Evolutionary conservation across 1,139 yeast species (phyloP).

Genomic region (Dujonia santamariae): DNA sequence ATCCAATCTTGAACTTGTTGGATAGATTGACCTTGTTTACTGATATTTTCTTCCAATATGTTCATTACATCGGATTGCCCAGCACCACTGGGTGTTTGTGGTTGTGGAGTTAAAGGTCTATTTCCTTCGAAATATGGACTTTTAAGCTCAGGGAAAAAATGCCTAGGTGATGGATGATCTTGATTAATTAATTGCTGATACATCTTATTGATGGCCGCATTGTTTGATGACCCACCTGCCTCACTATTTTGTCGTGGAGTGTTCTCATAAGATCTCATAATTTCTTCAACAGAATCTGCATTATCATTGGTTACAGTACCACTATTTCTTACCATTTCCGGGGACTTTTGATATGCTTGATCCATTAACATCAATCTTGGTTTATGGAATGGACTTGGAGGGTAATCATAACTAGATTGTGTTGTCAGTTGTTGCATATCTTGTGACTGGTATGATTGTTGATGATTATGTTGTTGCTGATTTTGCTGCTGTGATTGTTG

Average conservation of each 20-base stretch:
- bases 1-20: slow-evolving; percentile 62
- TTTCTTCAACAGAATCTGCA: slow-evolving; percentile 34
- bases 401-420: slow-evolving; percentile 3
- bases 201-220: slow-evolving; percentile 22
- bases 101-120: slow-evolving; percentile 5
- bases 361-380: slow-evolving; percentile 45
- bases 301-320: slow-evolving; percentile 8
- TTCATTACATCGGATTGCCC: slow-evolving; percentile 19
- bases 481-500: slow-evolving; percentile 9
- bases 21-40: slow-evolving; percentile 52
- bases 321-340: background rate
- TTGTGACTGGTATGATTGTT: slow-evolving; percentile 8
- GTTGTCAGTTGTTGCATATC: slow-evolving; percentile 1
- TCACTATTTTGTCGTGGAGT: slow-evolving; percentile 14
- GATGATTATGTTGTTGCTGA: slow-evolving; percentile 6
- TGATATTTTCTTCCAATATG: slow-evolving; percentile 43
- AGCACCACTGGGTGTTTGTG: background rate
- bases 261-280: slow-evolving; percentile 30
- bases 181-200: slow-evolving; percentile 31
- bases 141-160: slow-evolving; percentile 31
- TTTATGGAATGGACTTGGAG: slow-evolving; percentile 24
- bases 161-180: slow-evolving; percentile 30
- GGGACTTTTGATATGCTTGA: slow-evolving; percentile 27
- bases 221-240: slow-evolving; percentile 10
- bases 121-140: slow-evolving; percentile 10